Evolutionary conservation across 1,284 basidiomycete species (phyloP).

Genomic region (Fomes fomentarius): DNA sequence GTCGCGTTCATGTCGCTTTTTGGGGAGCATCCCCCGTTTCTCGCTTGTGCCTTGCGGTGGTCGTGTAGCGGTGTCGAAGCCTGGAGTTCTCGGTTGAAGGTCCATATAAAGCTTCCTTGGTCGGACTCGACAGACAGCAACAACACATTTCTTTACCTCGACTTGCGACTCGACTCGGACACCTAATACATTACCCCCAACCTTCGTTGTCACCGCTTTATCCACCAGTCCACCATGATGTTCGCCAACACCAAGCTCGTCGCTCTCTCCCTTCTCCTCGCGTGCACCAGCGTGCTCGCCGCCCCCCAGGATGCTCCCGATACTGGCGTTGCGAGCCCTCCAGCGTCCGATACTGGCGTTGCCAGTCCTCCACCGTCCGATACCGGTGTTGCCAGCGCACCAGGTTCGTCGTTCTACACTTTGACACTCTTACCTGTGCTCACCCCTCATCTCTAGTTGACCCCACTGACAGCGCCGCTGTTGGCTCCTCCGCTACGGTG

Average conservation of each 20-base stretch:
- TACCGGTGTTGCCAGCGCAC: too few species aligned
- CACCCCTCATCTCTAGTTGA: not conserved
- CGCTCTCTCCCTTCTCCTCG: slow-evolving; percentile 19
- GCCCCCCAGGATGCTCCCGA: slow-evolving; percentile 7
- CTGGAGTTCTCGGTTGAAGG: too few species aligned
- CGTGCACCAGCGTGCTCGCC: slow-evolving; percentile 12
- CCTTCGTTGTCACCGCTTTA: not conserved
- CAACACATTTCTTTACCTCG: not conserved
- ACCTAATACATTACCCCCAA: not conserved
- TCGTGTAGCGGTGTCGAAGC: too few species aligned
- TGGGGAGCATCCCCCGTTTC: too few species aligned
- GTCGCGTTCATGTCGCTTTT: too few species aligned
- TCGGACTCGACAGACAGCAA: not conserved
- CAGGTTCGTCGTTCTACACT: too few species aligned
- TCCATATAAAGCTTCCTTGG: too few species aligned
- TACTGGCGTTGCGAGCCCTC: not conserved
- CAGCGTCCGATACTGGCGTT: not conserved
- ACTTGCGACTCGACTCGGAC: not conserved
- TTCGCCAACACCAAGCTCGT: slow-evolving; percentile 22
- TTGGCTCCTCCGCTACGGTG: not conserved
- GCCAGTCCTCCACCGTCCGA: not conserved
- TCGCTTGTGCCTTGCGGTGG: too few species aligned
- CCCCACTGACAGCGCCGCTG: not conserved
- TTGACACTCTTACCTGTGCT: too few species aligned
- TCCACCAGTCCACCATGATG: slow-evolving; percentile 3